phyloP scores from a whole-genome alignment of 2,329 filamentous ascomycete species.

The Drechslerella dactyloides region DNA sequence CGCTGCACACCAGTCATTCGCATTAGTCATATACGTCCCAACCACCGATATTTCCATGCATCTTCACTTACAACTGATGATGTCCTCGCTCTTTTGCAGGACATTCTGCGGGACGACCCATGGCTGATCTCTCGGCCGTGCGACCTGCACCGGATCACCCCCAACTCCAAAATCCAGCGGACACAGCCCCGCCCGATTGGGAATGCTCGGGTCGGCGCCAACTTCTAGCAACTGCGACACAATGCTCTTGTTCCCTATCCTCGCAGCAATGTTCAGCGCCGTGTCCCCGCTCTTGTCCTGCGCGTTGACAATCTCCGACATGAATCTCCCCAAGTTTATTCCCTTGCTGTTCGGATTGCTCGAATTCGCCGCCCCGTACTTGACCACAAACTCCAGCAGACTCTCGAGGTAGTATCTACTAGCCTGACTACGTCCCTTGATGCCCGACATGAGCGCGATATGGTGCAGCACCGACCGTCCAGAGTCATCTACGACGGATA shows the following conservation, averaged over 20 bases:
- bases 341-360: conserved; percentile 63
- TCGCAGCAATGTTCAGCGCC: conserved; percentile 87
- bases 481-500: conserved; percentile 87
- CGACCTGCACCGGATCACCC: conserved; percentile 65
- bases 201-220: conserved; percentile 87
- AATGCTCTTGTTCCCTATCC: conserved; percentile 91
- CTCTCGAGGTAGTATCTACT: conserved; percentile 97
- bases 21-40: conserved; percentile 56
- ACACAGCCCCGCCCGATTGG: conserved; percentile 85
- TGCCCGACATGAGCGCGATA: conserved; percentile 92
- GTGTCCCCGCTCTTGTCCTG: conserved; percentile 95
- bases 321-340: conserved; percentile 89
- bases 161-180: conserved; percentile 96
- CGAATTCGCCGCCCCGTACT: conserved; percentile 67
- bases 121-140: conserved; percentile 57
- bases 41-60: not conserved
- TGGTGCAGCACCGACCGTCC: conserved; percentile 93
- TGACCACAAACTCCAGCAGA: conserved; percentile 89
- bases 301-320: conserved; percentile 95
- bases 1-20: conserved; percentile 61
- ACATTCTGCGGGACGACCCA: conserved; percentile 64
- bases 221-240: conserved; percentile 97
- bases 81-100: conserved; percentile 78
- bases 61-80: conserved; percentile 73
- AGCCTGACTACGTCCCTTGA: conserved; percentile 88